phyloP scores from a whole-genome alignment of 176 grass and related monocot genomes.

The Urochloa ruziziensis region DNA sequence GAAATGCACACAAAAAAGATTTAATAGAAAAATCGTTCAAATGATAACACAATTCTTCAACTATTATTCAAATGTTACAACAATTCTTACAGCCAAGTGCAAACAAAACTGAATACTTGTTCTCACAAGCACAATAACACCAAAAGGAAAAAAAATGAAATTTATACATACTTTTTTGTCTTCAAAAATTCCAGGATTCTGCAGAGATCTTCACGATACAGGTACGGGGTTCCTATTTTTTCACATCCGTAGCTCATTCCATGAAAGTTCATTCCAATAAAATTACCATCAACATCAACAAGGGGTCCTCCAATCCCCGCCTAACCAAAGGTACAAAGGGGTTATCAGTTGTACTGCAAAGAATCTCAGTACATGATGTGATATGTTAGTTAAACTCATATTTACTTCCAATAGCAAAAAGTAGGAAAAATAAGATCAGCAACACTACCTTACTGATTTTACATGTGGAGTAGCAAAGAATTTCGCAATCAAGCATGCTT shows the following conservation, averaged over 20 bases:
- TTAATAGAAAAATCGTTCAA: background rate
- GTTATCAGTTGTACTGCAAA: background rate
- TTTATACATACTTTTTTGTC: background rate
- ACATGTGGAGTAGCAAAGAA: background rate
- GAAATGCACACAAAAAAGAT: background rate
- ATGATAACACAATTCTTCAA: background rate
- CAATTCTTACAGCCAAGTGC: background rate
- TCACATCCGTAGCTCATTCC: background rate
- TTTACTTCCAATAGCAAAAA: background rate
- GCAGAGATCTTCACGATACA: background rate
- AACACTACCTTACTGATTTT: background rate
- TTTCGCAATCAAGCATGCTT: background rate
- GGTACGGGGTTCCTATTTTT: background rate
- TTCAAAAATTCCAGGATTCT: background rate
- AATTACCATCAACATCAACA: too few species aligned
- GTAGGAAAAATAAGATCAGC: background rate
- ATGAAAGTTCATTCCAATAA: too few species aligned
- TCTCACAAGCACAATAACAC: background rate
- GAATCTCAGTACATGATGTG: background rate
- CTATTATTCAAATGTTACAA: background rate
- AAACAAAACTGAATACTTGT: background rate
- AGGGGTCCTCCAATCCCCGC: too few species aligned
- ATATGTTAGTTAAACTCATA: background rate
- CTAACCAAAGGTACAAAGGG: background rate
- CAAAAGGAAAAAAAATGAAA: background rate